Percentiles rank a stretch among this genome's conserved stretches.
Conservation (phyloP, 805 yeast species). For the Wickerhamomyces rabaulensis region DNA sequence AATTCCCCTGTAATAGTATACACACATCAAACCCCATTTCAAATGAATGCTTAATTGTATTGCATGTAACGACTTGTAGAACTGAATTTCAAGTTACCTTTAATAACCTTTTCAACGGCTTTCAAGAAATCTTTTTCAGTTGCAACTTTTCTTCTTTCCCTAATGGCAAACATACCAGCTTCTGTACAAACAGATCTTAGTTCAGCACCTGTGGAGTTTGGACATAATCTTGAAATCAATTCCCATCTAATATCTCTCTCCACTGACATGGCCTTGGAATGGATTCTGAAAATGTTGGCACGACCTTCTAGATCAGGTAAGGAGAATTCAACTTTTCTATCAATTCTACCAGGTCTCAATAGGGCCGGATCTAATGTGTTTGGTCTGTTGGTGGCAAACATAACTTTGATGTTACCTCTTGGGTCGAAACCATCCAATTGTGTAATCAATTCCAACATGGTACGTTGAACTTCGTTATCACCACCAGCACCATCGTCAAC, state of each 20-base stretch:
- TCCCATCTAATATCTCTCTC: conserved; percentile 99
- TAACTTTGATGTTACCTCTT: conserved; percentile 96
- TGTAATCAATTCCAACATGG: conserved; percentile 96
- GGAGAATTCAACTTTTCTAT: conserved; percentile 95
- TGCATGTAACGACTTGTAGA: conserved; percentile 98
- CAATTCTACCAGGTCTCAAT: conserved; percentile 97
- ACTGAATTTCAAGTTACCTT: conserved; percentile 96
- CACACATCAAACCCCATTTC: not conserved
- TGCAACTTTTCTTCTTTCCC: conserved; percentile 97
- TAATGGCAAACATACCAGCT: conserved; percentile 99
- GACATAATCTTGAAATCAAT: conserved; percentile 92
- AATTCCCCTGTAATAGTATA: not conserved
- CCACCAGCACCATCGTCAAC: conserved; percentile 99
- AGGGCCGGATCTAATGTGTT: conserved; percentile 97
- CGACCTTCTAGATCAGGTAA: conserved; percentile 97
- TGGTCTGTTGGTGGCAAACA: conserved; percentile 99
- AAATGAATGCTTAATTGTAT: conserved; percentile 55
- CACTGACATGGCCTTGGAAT: conserved; percentile 95
- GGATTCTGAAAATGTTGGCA: conserved; percentile 95
- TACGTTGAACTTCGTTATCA: conserved; percentile 97
- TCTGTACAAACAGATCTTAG: conserved; percentile 97
- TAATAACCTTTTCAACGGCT: conserved; percentile 97
- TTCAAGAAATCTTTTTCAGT: conserved; percentile 96
- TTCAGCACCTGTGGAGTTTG: conserved; percentile 98
- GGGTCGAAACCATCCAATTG: conserved; percentile 99